Conservation (phyloP, 2,329 filamentous ascomycete species). For the Curvularia sp. region DNA sequence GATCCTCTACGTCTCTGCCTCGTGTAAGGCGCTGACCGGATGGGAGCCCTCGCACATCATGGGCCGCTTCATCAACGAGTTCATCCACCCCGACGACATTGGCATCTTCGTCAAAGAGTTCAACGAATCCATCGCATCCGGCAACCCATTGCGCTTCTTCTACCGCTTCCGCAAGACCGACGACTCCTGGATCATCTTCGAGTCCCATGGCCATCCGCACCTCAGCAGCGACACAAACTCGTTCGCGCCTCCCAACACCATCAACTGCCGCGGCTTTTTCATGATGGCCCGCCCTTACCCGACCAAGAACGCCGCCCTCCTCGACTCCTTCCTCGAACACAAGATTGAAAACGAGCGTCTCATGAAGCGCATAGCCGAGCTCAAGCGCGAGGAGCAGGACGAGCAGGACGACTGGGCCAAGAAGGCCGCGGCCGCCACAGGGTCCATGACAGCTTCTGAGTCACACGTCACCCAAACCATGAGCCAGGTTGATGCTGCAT, state of each 20-base stretch:
- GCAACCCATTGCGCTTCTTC: constrained; percentile 81
- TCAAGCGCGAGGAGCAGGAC: constrained; percentile 84
- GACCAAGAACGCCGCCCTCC: constrained; percentile 80
- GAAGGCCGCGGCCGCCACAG: constrained; percentile 57
- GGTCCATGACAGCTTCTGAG: constrained; percentile 54
- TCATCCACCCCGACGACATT: constrained; percentile 85
- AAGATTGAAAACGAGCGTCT: constrained; percentile 95
- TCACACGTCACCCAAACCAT: constrained; percentile 50
- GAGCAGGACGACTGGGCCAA: constrained; percentile 72
- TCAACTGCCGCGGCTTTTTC: constrained; percentile 86
- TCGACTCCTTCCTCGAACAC: constrained; percentile 94
- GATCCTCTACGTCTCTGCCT: constrained; percentile 86
- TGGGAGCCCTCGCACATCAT: constrained; percentile 74
- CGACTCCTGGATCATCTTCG: constrained; percentile 78
- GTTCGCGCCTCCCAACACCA: constrained; percentile 64
- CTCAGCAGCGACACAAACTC: constrained; percentile 73
- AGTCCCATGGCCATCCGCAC: constrained; percentile 92
- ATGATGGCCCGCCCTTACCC: constrained; percentile 92
- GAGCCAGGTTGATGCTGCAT: constrained; percentile 42
- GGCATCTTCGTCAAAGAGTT: constrained; percentile 85
- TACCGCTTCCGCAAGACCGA: constrained; percentile 82
- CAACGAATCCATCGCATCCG: constrained; percentile 84
- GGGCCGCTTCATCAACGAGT: constrained; percentile 78
- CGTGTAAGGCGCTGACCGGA: constrained; percentile 75
- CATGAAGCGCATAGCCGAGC: constrained; percentile 80